Base-by-base conservation (phyloP, 1,284 basidiomycete species). In the Fomitopsis betulina region DNA sequence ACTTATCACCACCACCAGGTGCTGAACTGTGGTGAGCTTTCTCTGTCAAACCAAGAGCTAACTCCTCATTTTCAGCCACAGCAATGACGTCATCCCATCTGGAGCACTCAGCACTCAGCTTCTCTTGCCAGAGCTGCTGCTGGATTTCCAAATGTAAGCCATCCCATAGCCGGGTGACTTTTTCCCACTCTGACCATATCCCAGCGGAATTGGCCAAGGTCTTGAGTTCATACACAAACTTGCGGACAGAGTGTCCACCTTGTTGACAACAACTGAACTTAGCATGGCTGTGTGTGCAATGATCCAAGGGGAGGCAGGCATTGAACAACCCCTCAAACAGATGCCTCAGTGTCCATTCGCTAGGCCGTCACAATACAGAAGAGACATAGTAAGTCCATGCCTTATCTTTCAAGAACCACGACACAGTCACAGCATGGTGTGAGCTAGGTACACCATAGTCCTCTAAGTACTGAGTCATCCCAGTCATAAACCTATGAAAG, bases 401-500 rank as follows among this genome's bases (percentile, higher is more conserved):
- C 19, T 32, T 52, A 12, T 49, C 56, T 2, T 33, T 57, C 8
- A 57, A 15, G 56, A 57, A 57, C 2, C 30, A 19, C 33, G 56
- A 40, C 15, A 57, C 37, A 10, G 47, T 45, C 30, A 19, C 30
- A 7, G 54, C 54, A 10, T 56, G 43, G 1, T 39, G 54, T 15
- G 23, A 19, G 0, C 35, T 25, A 1, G 19, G n/a, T 1, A 62
- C 15, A 1, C 37, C 25, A 39, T 60, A 62, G 0, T 57, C 61
- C 5, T 58, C 39, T 5, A 62, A 32, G 45, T 62, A 62, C 13
- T 58, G 58, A 19, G 50, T 51, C 17, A 58, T 54, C 15, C 60
- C 56, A 12, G 38, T 53, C 51, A 58, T 39, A 39, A 62, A 62
- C 38, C 58, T 58, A 33, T 60, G 57, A 30, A 60, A 62, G 2